Evolutionary conservation across 352 stramenopile genomes (phyloP).

Genomic region (Globisporangium lucens): DNA sequence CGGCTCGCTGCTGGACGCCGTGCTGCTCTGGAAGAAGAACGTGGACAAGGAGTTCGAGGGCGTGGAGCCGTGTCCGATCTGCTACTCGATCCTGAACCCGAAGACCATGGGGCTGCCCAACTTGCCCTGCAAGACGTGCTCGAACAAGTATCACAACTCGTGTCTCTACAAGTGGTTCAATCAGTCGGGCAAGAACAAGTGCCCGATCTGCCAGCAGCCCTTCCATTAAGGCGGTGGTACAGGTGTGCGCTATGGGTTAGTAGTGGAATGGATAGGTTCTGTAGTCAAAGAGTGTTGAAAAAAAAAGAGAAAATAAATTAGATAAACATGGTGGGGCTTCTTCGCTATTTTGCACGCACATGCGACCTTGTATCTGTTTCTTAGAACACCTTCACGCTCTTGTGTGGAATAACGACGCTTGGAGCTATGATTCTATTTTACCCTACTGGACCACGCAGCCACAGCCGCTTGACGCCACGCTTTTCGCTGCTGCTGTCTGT

Average conservation of each 20-base stretch:
- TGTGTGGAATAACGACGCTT: background rate
- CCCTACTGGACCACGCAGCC: constrained; percentile 36
- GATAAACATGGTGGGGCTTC: constrained; percentile 5
- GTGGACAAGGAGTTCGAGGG: constrained; percentile 92
- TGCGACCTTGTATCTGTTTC: background rate
- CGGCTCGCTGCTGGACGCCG: constrained; percentile 87
- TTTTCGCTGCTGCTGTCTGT: constrained; percentile 27
- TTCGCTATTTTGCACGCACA: background rate
- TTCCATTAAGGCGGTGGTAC: constrained; percentile 48
- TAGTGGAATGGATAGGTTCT: background rate
- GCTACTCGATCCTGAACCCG: constrained; percentile 90
- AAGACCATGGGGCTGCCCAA: constrained; percentile 89
- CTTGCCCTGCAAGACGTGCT: constrained; percentile 89
- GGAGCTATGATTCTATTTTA: background rate
- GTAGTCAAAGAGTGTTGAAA: background rate
- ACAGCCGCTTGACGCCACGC: constrained; percentile 50
- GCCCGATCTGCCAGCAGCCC: constrained; percentile 90
- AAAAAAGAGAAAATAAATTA: constrained; percentile 10
- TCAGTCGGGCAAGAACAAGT: constrained; percentile 93
- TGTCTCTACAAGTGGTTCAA: constrained; percentile 95
- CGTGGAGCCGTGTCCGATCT: constrained; percentile 91
- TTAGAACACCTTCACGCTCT: background rate
- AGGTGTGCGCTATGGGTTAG: background rate
- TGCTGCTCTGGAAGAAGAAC: constrained; percentile 92
- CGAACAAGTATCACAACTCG: constrained; percentile 92